Evolutionary conservation across 2,329 filamentous ascomycete genomes (phyloP).

Genomic region (Trichoderma sp.): DNA sequence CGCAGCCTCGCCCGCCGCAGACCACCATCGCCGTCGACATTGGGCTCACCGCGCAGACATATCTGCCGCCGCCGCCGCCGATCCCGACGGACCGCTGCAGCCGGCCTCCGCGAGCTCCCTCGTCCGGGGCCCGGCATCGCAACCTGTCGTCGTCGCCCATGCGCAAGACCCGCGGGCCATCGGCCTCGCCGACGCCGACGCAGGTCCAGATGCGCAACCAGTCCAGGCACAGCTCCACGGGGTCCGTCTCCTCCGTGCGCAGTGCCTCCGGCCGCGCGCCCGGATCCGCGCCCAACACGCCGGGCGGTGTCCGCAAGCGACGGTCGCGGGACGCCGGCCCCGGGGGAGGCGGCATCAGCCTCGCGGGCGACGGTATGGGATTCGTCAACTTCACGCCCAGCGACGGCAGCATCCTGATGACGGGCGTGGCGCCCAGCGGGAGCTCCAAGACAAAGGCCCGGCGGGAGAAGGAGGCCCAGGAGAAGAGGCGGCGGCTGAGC

Average conservation of each 20-base stretch:
- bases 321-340: slow-evolving; percentile 37
- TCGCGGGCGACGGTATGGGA: slow-evolving; percentile 40
- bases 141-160: slow-evolving; percentile 37
- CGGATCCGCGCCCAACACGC: slow-evolving; percentile 38
- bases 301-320: slow-evolving; percentile 40
- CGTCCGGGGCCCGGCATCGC: slow-evolving; percentile 49
- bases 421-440: slow-evolving; percentile 86
- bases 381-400: slow-evolving; percentile 90
- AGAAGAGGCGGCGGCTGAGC: slow-evolving; percentile 66
- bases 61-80: slow-evolving; percentile 35
- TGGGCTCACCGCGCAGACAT: slow-evolving; percentile 34
- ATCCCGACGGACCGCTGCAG: slow-evolving; percentile 38
- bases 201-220: slow-evolving; percentile 25
- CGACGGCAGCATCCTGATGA: slow-evolving; percentile 76
- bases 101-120: slow-evolving; percentile 51
- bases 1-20: slow-evolving; percentile 39
- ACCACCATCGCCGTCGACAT: slow-evolving; percentile 38
- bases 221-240: slow-evolving; percentile 41
- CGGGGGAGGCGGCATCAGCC: slow-evolving; percentile 26
- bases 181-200: slow-evolving; percentile 40
- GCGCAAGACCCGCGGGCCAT: slow-evolving; percentile 43
- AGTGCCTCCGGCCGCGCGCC: slow-evolving; percentile 35
- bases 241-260: slow-evolving; percentile 35
- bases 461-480: slow-evolving; percentile 80
- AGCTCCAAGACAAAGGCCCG: slow-evolving; percentile 93